Base-by-base conservation (phyloP, 2,329 filamentous ascomycete species). In the Exophiala xenobiotica region DNA sequence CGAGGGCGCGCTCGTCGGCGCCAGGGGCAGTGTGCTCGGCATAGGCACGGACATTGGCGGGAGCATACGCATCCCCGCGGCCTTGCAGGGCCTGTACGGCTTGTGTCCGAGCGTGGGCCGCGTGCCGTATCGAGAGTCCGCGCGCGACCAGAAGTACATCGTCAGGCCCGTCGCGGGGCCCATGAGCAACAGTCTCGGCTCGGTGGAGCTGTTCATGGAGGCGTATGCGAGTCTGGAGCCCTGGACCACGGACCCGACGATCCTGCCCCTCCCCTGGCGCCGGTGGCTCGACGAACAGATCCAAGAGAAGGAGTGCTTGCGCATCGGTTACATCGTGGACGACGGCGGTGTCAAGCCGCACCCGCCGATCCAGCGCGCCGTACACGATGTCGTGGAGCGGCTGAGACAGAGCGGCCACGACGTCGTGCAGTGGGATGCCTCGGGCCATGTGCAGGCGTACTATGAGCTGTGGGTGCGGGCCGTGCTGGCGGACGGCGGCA, bases 1-100 rank as follows among this genome's bases (percentile, higher is more conserved):
- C 14, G 78, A 80, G 63, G 76, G 74, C 16, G 77, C 77, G 2
- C 64, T 81, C 2, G 44, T 80, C 2, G 75, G 72, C 0, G 70
- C 76, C 60, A 64, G 73, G 16, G 78, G 77, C 0, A 75, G 71
- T 7, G 56, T 76, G 0, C 58, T 80, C 0, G 78, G 78, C 3
- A 71, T 80, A 1, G 78, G 77, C 2, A 80, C 78, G 3, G 78
- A 81, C 59, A 73, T 80, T 6, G 78, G 78, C n/a, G 77, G 77
- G 6, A 74, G 69, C 2, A 77, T 79, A 46, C 68, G 78, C 2
- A 72, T 80, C 11, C 78, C 78, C 0, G 71, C 77, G 0, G 71
- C 74, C 58, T 71, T 77, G 48, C 74, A 77, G 54, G 75, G 74
- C 2, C 63, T 78, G 0, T 79, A 74, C 35, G 77, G 76, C 4